phyloP scores from a whole-genome alignment of 2,329 filamentous ascomycete species.

The Alternaria arbusti region DNA sequence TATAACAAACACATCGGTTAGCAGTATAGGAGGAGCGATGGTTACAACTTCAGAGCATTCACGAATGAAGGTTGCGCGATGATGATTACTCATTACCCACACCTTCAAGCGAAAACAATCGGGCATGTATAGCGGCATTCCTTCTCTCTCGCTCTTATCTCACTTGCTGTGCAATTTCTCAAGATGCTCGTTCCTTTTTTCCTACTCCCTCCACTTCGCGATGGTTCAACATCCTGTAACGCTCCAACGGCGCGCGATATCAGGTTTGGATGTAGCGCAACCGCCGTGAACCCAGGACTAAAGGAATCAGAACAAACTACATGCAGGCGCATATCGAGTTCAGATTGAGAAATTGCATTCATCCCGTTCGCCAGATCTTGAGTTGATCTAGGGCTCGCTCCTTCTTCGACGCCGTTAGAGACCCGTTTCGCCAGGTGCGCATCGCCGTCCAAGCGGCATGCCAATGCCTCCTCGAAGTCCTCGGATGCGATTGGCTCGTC shows the following conservation, averaged over 20 bases:
- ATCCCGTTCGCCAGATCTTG: background rate
- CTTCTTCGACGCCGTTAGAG: background rate
- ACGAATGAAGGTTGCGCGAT: background rate
- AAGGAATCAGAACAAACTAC: background rate
- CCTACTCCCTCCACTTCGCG: background rate
- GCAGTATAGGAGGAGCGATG: background rate
- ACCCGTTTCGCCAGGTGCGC: background rate
- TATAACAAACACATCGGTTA: background rate
- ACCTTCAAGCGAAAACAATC: background rate
- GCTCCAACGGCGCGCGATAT: background rate
- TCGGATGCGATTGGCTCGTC: background rate
- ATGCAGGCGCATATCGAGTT: background rate
- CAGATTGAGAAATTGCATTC: background rate
- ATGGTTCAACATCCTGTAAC: background rate
- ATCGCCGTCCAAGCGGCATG: background rate
- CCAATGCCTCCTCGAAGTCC: background rate
- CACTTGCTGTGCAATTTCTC: background rate
- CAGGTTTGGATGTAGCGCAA: background rate
- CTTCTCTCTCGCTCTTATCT: background rate
- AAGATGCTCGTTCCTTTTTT: background rate
- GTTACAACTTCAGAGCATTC: background rate
- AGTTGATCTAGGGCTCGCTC: background rate
- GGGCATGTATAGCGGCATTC: background rate
- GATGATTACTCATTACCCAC: background rate
- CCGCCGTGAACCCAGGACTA: background rate